Percentiles rank a stretch among this genome's conserved stretches.
phyloP scores from a whole-genome alignment of 2,329 filamentous ascomycete species.

The Akanthomyces lecanii region DNA sequence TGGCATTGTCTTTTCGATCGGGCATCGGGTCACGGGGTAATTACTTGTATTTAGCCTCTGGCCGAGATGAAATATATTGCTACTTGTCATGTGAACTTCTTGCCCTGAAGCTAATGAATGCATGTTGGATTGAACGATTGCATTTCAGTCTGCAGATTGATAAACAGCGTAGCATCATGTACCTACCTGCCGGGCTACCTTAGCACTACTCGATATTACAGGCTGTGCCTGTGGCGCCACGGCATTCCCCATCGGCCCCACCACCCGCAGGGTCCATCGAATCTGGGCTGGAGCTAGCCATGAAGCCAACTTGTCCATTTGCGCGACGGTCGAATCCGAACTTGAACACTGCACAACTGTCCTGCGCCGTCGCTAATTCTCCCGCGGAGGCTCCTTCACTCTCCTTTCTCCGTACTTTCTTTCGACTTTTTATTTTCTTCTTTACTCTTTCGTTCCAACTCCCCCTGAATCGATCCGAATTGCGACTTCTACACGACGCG shows the following conservation, averaged over 20 bases:
- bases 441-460: background rate
- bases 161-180: background rate
- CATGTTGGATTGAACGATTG: background rate
- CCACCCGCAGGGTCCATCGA: slow-evolving; percentile 9
- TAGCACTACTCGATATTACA: background rate
- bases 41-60: slow-evolving; percentile 16
- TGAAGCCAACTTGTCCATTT: slow-evolving; percentile 16
- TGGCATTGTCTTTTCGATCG: slow-evolving; percentile 13
- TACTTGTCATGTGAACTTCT: background rate
- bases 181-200: no score
- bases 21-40: slow-evolving; percentile 14
- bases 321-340: background rate
- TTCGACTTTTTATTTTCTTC: background rate
- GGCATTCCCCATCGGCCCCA: slow-evolving; percentile 2
- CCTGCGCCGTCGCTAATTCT: background rate
- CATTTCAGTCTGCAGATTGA: background rate
- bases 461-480: background rate
- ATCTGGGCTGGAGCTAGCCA: slow-evolving; percentile 2
- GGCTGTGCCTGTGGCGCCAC: slow-evolving; percentile 3
- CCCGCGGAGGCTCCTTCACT: background rate
- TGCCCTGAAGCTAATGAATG: background rate
- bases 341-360: background rate
- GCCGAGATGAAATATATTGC: slow-evolving; percentile 16
- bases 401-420: background rate
- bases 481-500: background rate